Evolutionary conservation across 371 early-diverging fungal genomes (phyloP), one percentile per base, ranked within the genome.

Genomic region (Rozella allomycis): DNA sequence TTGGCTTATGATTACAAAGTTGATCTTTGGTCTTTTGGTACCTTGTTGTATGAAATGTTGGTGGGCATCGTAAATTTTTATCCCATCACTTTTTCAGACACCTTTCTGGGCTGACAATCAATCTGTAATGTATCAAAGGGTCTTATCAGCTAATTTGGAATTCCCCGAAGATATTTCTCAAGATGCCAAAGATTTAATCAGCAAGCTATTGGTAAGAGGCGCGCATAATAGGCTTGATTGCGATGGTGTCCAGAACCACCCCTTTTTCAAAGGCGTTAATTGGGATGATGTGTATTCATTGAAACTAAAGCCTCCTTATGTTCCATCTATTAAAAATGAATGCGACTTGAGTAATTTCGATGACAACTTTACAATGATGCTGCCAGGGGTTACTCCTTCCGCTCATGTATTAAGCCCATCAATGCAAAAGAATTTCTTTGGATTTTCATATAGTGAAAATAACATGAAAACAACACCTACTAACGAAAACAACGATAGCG

Each of bases 1-100:
- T 25, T 31, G 25, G 49, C 47, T 17, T 52, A 59, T 36, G 52
- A 59, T 14, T 54, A 34, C 18, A 45, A 40, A 1, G 52, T 51
- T 30, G 72, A 72, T 40, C 54, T 60, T 40, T 72, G 72, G 72
- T 50, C 66, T 5, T 45, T 57, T 13, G 73, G 66, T 8, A 52
- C 65, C 6, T 46, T 66, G 6, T 14, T 63, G 9, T 70, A 47
- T 43, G 65, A 70, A 40, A 50, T 70, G 50, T 40, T 61, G 6
- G 48, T 41, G 47, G 61, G 38, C 41, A 37, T 31, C 53, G 51
- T 39, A n/a, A n/a, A n/a, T n/a, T n/a, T n/a, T n/a, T n/a, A n/a
- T n/a, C n/a, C n/a, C n/a, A n/a, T n/a, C n/a, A n/a, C n/a, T n/a
- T n/a, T n/a, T n/a, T n/a, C n/a, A n/a, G 11, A 46, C 32, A 12